Evolutionary conservation across 2,329 filamentous ascomycete genomes (phyloP).

Genomic region (Lachnellula cervina): DNA sequence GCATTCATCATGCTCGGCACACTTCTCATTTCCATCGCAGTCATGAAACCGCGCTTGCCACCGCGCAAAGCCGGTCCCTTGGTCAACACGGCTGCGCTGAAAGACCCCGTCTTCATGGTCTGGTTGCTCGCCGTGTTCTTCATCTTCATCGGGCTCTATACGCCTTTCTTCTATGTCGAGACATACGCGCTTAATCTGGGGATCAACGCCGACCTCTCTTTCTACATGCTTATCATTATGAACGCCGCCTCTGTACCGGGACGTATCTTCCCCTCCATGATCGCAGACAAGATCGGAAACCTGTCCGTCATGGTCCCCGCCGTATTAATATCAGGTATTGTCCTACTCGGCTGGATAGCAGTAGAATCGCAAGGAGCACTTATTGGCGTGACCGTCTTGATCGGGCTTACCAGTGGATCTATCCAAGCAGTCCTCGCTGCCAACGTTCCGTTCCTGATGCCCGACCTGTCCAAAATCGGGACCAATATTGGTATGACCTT

Average conservation of each 20-base stretch:
- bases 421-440: too few relatives aligned
- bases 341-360: too few relatives aligned
- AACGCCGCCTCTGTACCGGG: constrained; percentile 32
- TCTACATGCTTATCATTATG: too few relatives aligned
- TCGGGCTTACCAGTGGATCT: too few relatives aligned
- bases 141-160: constrained; percentile 13
- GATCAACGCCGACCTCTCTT: too few relatives aligned
- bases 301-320: constrained; percentile 47
- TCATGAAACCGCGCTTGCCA: too few relatives aligned
- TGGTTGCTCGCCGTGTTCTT: constrained; percentile 37
- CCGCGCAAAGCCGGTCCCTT: too few relatives aligned
- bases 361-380: too few relatives aligned
- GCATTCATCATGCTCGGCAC: too few relatives aligned
- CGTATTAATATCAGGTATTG: constrained; percentile 34
- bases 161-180: constrained; percentile 16
- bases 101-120: constrained; percentile 38
- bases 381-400: too few relatives aligned
- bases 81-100: constrained; percentile 33
- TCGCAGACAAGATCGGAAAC: constrained; percentile 44
- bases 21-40: too few relatives aligned
- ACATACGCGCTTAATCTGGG: constrained; percentile 10
- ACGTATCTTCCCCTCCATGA: constrained; percentile 41
- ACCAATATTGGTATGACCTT: constrained; percentile 56
- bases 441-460: constrained; percentile 20
- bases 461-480: constrained; percentile 47